Percentiles rank a stretch among this genome's conserved stretches.
These are phyloP conservation scores for Paecilomyces formosus DNA, from an alignment of 2,329 filamentous ascomycete genomes.

Conservation along the genomic window DNA sequence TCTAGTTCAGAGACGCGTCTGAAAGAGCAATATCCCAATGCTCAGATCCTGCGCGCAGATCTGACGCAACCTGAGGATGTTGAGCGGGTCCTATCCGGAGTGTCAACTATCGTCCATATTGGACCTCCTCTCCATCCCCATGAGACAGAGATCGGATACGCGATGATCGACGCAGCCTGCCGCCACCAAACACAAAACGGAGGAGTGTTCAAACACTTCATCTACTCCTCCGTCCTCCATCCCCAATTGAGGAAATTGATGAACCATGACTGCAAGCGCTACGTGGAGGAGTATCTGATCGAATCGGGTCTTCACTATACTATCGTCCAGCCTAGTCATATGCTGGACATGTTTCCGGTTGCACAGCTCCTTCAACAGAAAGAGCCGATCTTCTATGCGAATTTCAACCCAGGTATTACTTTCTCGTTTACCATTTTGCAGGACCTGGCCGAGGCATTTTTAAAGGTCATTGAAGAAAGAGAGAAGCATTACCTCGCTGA, in stretches of 20 bases:
- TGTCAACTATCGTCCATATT: constrained; percentile 24
- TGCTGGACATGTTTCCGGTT: constrained; percentile 19
- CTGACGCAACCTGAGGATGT: constrained; percentile 16
- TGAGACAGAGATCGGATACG: constrained; percentile 24
- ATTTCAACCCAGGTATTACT: not conserved
- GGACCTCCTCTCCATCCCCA: constrained; percentile 27
- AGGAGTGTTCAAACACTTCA: constrained; percentile 24
- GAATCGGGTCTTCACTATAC: constrained; percentile 26
- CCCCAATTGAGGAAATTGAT: constrained; percentile 25
- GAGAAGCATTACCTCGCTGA: constrained; percentile 11
- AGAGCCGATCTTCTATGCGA: not conserved
- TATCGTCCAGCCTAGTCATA: constrained; percentile 26
- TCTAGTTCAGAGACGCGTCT: constrained; percentile 18
- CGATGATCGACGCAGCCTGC: constrained; percentile 30
- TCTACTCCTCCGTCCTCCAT: constrained; percentile 26
- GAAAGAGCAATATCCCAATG: constrained; percentile 19
- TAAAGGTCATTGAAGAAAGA: constrained; percentile 8
- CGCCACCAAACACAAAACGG: constrained; percentile 9
- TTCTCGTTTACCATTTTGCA: constrained; percentile 6
- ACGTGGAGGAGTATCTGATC: constrained; percentile 28
- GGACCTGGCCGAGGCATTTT: constrained; percentile 11
- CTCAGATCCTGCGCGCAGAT: constrained; percentile 24
- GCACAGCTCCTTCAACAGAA: not conserved
- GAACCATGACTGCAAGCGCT: constrained; percentile 29
- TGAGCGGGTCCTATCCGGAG: constrained; percentile 18